Evolutionary conservation across 108 stramenopile species (phyloP), one percentile per base, ranked within the genome.

Genomic region (Conticribra weissflogii): DNA sequence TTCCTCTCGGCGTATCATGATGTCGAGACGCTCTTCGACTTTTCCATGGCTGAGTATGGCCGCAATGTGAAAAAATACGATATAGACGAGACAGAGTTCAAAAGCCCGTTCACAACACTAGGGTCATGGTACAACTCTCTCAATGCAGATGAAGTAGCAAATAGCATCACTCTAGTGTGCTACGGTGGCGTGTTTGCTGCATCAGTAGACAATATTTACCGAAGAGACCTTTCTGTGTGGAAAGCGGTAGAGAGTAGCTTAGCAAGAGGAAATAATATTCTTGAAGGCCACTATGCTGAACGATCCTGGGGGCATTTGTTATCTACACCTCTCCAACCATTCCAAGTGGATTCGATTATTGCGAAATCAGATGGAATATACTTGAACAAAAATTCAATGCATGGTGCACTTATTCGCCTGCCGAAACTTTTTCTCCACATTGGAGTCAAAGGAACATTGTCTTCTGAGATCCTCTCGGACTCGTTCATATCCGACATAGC

Each of bases 231-330:
- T n/a, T 15, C 52, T 5, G 33, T 80, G 18, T 80, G 73, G 73
- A n/a, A 48, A 14, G 15, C 60, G 0, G 1, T 80, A 3, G 67
- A 62, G 47, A 32, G 23, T 41, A 47, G 34, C 31, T 50, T 79
- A 29, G 60, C 72, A 8, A 66, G 83, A 12, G 75, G 60, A 0
- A 71, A 81, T 49, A 84, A 84, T 44, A 76, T 84, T 46, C 73
- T 81, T 50, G 83, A 84, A 50, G 83, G 83, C 14, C 83, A 84
- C 34, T 84, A 66, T 53, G 71, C 76, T 21, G 83, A 84, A 62
- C 52, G 83, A 28, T 44, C 48, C 3, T 84, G 83, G 83, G 83
- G 70, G 2, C 41, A 41, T 15, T 41, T 84, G 51, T 14, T 83
- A 50, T 54, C 67, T 1, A 66, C 47, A 30, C 63, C 70, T 62